These are phyloP conservation scores for Aureobasidium leucospermi DNA, from an alignment of 2,329 filamentous ascomycete species.

Conservation along the genomic window DNA sequence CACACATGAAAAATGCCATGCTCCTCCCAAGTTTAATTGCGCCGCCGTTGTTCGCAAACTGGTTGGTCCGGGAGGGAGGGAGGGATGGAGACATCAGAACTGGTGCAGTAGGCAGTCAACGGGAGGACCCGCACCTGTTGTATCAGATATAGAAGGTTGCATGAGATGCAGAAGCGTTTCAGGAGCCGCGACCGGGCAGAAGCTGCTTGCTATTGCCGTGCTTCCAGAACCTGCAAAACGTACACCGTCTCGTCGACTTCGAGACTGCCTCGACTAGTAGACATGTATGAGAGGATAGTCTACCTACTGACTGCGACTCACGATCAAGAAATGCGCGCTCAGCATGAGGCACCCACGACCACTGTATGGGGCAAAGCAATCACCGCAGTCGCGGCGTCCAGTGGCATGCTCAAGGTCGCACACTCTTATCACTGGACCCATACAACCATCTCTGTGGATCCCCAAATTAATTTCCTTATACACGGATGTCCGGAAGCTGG, in stretches of 20 bases:
- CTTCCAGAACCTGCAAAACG: neutral
- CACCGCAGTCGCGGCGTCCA: neutral
- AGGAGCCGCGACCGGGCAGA: neutral
- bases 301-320: neutral
- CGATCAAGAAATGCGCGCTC: neutral
- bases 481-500: neutral
- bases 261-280: neutral
- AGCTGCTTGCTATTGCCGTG: neutral
- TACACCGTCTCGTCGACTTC: neutral
- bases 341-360: neutral
- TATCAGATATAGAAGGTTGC: slow-evolving; percentile 10
- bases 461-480: neutral
- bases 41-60: neutral
- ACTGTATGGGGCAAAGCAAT: neutral
- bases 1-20: slow-evolving; percentile 4
- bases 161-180: slow-evolving; percentile 9
- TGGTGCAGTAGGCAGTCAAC: neutral
- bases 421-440: neutral
- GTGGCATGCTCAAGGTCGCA: neutral
- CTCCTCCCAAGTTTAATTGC: slow-evolving; percentile 5
- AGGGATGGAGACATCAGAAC: slow-evolving; percentile 1
- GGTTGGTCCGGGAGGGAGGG: slow-evolving; percentile 6
- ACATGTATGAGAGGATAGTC: neutral
- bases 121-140: slow-evolving; percentile 6
- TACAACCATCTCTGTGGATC: neutral